A percentile compares a stretch with the other conserved stretches of the same genome.
phyloP scores from a whole-genome alignment of 768 basidiomycete species.

The Russula brevipes region DNA sequence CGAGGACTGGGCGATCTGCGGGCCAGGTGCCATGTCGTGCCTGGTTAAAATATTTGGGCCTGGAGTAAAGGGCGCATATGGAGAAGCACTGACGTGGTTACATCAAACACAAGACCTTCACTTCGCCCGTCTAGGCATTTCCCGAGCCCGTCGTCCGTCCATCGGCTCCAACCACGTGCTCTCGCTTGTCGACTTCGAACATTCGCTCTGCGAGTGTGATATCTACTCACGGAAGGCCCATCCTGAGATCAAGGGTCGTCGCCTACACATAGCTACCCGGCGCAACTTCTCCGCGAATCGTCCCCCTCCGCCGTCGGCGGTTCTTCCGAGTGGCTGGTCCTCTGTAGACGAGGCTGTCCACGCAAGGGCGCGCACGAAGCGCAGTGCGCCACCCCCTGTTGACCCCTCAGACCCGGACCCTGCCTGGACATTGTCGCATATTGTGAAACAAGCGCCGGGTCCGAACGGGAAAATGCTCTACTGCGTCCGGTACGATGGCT shows the following conservation, averaged over 20 bases:
- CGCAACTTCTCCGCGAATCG: slow-evolving; percentile 23
- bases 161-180: slow-evolving; percentile 31
- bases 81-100: slow-evolving; percentile 61
- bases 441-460: slow-evolving; percentile 29
- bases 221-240: slow-evolving; percentile 64
- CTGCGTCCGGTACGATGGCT: slow-evolving; percentile 32
- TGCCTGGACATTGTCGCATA: slow-evolving; percentile 31
- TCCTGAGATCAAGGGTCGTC: slow-evolving; percentile 38
- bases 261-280: slow-evolving; percentile 34
- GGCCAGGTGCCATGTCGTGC: slow-evolving; percentile 62
- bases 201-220: slow-evolving; percentile 73
- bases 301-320: slow-evolving; percentile 27
- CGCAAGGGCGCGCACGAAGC: slow-evolving; percentile 13
- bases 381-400: slow-evolving; percentile 24
- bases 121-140: slow-evolving; percentile 51
- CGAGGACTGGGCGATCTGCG: slow-evolving; percentile 60
- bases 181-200: slow-evolving; percentile 71
- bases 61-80: slow-evolving; percentile 40
- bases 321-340: slow-evolving; percentile 29
- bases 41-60: slow-evolving; percentile 62
- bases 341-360: slow-evolving; percentile 8
- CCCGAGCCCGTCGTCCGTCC: slow-evolving; percentile 27
- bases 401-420: slow-evolving; percentile 23
- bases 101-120: slow-evolving; percentile 53
- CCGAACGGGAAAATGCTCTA: slow-evolving; percentile 18